Evolutionary conservation across 768 basidiomycete genomes (phyloP).

Genomic region (Termitomyces bulborhizus): DNA sequence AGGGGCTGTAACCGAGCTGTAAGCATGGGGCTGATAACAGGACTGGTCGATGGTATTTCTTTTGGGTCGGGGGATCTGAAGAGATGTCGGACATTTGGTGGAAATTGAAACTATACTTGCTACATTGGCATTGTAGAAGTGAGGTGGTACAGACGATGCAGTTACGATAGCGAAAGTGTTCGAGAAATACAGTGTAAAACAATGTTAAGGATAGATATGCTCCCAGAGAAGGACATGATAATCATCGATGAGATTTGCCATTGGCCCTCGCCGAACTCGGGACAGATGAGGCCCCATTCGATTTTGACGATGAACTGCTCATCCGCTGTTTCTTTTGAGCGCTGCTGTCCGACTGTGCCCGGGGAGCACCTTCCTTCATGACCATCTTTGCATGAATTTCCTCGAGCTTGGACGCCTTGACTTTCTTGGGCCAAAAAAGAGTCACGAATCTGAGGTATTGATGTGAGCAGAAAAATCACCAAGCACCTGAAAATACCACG

Average conservation of each 20-base stretch:
- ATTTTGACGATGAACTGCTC: conserved; percentile 36
- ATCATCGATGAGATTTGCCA: conserved; percentile 57
- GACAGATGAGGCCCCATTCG: conserved; percentile 43
- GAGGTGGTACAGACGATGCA: conserved; percentile 7
- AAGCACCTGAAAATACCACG: conserved; percentile 29
- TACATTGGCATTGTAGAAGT: not conserved
- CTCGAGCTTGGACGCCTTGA: conserved; percentile 87
- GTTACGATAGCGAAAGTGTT: not conserved
- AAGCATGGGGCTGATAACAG: no score
- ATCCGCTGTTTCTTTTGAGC: conserved; percentile 56
- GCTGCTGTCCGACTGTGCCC: conserved; percentile 43
- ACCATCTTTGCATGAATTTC: conserved; percentile 97
- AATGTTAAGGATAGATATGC: conserved; percentile 8
- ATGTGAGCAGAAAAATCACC: conserved; percentile 1
- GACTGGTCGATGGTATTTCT: no score
- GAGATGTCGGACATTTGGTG: not conserved
- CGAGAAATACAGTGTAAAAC: conserved; percentile 16
- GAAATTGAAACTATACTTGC: not conserved
- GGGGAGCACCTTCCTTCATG: conserved; percentile 73
- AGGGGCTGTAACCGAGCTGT: no score
- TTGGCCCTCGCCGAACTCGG: conserved; percentile 47
- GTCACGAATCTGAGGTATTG: conserved; percentile 70
- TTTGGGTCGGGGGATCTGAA: not conserved
- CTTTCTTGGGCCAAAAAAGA: conserved; percentile 96
- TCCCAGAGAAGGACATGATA: not conserved